Evolutionary conservation across 257 asterid genomes (phyloP).

Genomic region (Solanum neorickii): DNA sequence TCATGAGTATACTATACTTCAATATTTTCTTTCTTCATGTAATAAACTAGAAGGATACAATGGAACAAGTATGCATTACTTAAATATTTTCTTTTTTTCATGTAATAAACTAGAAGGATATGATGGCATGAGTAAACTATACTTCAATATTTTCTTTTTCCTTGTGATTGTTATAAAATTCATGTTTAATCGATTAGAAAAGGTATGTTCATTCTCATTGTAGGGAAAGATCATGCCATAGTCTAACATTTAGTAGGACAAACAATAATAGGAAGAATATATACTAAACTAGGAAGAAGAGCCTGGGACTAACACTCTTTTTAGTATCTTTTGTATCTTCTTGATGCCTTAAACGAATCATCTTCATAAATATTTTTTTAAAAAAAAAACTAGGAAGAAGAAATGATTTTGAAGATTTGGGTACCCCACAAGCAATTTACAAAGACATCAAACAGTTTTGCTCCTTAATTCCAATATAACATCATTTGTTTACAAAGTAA

Average conservation of each 20-base stretch:
- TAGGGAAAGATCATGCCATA: not conserved
- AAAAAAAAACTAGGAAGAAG: not conserved
- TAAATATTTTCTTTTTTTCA: not conserved
- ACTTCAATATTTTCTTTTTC: not conserved
- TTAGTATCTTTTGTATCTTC: not conserved
- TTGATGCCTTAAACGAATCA: not conserved
- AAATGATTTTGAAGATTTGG: not conserved
- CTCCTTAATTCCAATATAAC: not conserved
- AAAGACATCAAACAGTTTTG: not conserved
- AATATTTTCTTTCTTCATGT: not conserved
- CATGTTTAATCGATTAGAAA: not conserved
- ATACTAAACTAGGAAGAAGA: not conserved
- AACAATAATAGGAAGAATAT: too few relatives aligned
- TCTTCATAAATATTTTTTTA: not conserved
- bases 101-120: not conserved
- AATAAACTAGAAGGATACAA: not conserved
- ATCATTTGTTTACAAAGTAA: not conserved
- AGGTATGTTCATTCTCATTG: not conserved
- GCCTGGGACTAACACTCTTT: not conserved
- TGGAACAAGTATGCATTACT: not conserved
- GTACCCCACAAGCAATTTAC: not conserved
- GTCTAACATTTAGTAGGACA: not conserved
- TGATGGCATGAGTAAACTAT: not conserved
- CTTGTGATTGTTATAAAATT: not conserved
- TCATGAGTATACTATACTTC: not conserved